Conservation (phyloP, 1,284 basidiomycete species). For the Neolentinus lepideus region DNA sequence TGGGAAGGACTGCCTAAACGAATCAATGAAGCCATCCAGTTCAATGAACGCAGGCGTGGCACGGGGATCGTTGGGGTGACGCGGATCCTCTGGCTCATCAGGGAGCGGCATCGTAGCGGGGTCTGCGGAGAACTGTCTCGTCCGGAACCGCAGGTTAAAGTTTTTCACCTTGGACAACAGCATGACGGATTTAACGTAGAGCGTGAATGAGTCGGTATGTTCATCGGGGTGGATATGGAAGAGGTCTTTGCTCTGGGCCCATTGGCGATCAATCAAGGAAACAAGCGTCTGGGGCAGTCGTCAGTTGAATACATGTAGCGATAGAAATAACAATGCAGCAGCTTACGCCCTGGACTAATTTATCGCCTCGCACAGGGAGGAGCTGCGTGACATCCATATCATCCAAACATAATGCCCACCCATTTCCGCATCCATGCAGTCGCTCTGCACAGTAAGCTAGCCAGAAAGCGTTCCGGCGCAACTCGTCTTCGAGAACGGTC, state of each 20-base stretch:
- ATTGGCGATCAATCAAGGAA: slow-evolving; percentile 52
- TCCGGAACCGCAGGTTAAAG: slow-evolving; percentile 65
- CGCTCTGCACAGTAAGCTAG: slow-evolving; percentile 61
- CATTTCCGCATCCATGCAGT: slow-evolving; percentile 57
- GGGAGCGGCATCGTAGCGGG: slow-evolving; percentile 21
- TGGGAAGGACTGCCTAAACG: slow-evolving; percentile 56
- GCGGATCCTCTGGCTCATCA: neutral
- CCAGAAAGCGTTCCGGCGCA: slow-evolving; percentile 67
- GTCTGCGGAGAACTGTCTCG: slow-evolving; percentile 51
- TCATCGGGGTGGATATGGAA: slow-evolving; percentile 51
- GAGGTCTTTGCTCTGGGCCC: slow-evolving; percentile 55
- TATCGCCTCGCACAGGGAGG: slow-evolving; percentile 53
- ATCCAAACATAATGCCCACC: slow-evolving; percentile 65
- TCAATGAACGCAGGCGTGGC: slow-evolving; percentile 57
- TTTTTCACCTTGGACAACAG: slow-evolving; percentile 61
- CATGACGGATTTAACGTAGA: slow-evolving; percentile 68
- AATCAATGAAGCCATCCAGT: slow-evolving; percentile 48
- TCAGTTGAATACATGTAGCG: slow-evolving; percentile 11
- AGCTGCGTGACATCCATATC: slow-evolving; percentile 67
- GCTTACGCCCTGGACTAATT: slow-evolving; percentile 55
- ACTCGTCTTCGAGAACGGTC: slow-evolving; percentile 62
- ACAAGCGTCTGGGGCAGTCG: slow-evolving; percentile 36
- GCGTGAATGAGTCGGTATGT: slow-evolving; percentile 63
- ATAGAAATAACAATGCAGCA: neutral
- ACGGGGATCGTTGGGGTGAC: slow-evolving; percentile 38